These are phyloP conservation scores for Cutaneotrichosporon cutaneum DNA, from an alignment of 1,284 basidiomycete genomes.

Conservation along the genomic window DNA sequence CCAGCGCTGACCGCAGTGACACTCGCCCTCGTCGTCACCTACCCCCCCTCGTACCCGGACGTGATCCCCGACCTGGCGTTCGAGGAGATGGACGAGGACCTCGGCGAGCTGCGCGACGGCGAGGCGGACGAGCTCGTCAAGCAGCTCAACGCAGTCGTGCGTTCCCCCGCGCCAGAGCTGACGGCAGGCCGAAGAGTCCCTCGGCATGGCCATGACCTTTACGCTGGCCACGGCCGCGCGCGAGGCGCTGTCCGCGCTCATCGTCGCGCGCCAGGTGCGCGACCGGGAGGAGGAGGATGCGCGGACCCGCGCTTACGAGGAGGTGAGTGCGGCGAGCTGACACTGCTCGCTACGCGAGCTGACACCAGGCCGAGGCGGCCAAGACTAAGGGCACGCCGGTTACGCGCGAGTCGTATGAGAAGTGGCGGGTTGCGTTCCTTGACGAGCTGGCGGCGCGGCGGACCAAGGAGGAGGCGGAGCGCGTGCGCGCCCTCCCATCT, in stretches of 20 bases:
- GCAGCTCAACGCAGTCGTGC: constrained; percentile 65
- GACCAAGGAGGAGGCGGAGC: constrained; percentile 75
- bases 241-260: constrained; percentile 69
- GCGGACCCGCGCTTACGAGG: constrained; percentile 68
- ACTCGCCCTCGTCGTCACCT: constrained; percentile 68
- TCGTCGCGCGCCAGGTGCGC: constrained; percentile 62
- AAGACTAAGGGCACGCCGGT: constrained; percentile 87
- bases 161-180: constrained; percentile 35
- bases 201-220: constrained; percentile 98
- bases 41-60: constrained; percentile 70
- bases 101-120: constrained; percentile 57
- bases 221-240: constrained; percentile 83
- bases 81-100: constrained; percentile 58
- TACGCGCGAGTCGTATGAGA: constrained; percentile 73
- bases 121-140: constrained; percentile 64
- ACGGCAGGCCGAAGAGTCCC: constrained; percentile 76
- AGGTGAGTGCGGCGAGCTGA: constrained; percentile 57
- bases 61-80: constrained; percentile 72
- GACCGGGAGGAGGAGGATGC: constrained; percentile 66
- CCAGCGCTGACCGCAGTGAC: constrained; percentile 61
- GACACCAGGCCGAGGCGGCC: constrained; percentile 75
- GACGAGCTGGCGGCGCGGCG: constrained; percentile 64
- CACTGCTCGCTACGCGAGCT: not conserved
- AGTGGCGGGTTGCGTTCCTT: constrained; percentile 78
- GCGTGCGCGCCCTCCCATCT: constrained; percentile 67